Evolutionary conservation across 2,329 filamentous ascomycete species (phyloP).

Genomic region (Aspergillus neoniger): DNA sequence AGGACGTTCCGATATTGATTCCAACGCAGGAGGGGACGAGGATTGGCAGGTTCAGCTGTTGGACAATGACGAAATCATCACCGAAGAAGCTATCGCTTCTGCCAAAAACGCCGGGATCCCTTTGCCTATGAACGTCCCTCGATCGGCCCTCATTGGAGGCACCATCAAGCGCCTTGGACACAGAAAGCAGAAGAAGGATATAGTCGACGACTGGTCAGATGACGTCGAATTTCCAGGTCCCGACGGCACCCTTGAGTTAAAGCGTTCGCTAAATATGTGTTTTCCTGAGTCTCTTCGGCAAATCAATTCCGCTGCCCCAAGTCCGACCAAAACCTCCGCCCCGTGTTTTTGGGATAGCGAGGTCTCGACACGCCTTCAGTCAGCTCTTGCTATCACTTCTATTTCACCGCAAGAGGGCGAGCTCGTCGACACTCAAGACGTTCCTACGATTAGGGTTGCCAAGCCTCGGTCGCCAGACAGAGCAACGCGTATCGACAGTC

Average conservation of each 20-base stretch:
- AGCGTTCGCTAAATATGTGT: constrained; percentile 59
- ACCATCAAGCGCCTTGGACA: constrained; percentile 88
- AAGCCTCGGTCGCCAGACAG: constrained; percentile 59
- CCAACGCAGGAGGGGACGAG: constrained; percentile 71
- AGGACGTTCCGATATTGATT: constrained; percentile 79
- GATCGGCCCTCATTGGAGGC: constrained; percentile 85
- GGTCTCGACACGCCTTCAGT: constrained; percentile 55
- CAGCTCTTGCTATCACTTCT: constrained; percentile 59
- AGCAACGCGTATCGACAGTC: constrained; percentile 54
- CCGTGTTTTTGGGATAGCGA: constrained; percentile 33
- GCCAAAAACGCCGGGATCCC: constrained; percentile 90
- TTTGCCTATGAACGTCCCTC: constrained; percentile 80
- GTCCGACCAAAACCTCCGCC: constrained; percentile 40
- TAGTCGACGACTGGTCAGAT: constrained; percentile 79
- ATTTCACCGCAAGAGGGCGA: constrained; percentile 64
- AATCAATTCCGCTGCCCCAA: constrained; percentile 55
- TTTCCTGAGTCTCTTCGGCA: constrained; percentile 71
- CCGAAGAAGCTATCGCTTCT: constrained; percentile 80
- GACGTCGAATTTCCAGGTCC: constrained; percentile 69
- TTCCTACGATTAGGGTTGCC: constrained; percentile 67
- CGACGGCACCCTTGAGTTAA: constrained; percentile 63
- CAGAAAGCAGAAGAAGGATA: constrained; percentile 69
- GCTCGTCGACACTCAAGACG: constrained; percentile 64
- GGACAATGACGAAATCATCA: constrained; percentile 81
- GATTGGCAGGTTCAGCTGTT: constrained; percentile 85